phyloP scores from a whole-genome alignment of 2,329 filamentous ascomycete species.

The Cladosporium sp. region DNA sequence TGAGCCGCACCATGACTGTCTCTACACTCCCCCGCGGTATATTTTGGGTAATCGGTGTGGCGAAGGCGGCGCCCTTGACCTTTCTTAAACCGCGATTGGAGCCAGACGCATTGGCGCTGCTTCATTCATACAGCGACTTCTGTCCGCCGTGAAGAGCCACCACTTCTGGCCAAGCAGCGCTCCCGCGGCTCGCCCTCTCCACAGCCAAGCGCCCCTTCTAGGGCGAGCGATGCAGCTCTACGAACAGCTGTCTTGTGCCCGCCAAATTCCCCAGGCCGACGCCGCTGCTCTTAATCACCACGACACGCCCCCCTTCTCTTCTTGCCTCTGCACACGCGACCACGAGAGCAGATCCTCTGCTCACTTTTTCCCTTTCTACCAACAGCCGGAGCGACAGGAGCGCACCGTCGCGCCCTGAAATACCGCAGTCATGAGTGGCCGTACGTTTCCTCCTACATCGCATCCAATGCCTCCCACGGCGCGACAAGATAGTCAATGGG shows the following conservation, averaged over 20 bases:
- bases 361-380: constrained; percentile 10
- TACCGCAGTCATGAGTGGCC: constrained; percentile 48
- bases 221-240: constrained; percentile 5
- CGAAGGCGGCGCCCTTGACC: too few relatives aligned
- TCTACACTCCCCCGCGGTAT: too few relatives aligned
- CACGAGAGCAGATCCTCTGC: constrained; percentile 2
- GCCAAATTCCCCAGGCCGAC: constrained; percentile 4
- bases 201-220: neutral
- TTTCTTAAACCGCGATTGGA: too few relatives aligned
- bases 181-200: too few relatives aligned
- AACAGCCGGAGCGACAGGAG: constrained; percentile 13
- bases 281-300: neutral
- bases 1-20: neutral
- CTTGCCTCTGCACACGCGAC: constrained; percentile 1
- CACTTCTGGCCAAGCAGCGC: constrained; percentile 4
- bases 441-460: constrained; percentile 38
- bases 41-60: too few relatives aligned
- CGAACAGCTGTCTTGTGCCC: constrained; percentile 8
- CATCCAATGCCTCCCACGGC: constrained; percentile 16
- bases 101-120: too few relatives aligned
- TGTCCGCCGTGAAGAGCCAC: neutral
- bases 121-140: constrained; percentile 1
- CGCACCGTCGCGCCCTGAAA: constrained; percentile 6
- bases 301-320: constrained; percentile 21
- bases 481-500: constrained; percentile 17